Percentiles rank a stretch among this genome's conserved stretches.
Conservation (phyloP, 495 filamentous ascomycete species). For the Penicillium malachiteum region DNA sequence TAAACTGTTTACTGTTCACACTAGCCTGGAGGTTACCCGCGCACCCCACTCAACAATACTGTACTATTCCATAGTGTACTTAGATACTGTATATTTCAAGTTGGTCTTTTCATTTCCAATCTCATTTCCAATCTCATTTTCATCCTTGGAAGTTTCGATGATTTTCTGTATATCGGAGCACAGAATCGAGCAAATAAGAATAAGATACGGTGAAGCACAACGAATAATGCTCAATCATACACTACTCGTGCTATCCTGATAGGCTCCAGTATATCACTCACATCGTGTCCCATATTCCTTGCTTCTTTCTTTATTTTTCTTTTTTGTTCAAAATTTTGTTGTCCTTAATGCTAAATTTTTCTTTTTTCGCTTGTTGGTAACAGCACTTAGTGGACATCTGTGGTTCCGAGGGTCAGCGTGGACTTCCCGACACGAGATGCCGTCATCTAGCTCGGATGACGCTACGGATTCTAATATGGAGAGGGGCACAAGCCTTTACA, state of each 20-base stretch:
- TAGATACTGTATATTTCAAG: too few relatives aligned
- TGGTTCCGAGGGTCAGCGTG: background rate
- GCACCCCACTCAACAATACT: constrained; percentile 1
- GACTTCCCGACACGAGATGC: background rate
- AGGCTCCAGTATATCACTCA: constrained; percentile 8
- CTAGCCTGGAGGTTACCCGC: background rate
- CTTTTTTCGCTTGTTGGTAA: background rate
- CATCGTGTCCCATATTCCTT: background rate
- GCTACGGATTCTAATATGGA: background rate
- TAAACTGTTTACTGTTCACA: background rate
- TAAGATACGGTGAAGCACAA: constrained; percentile 2
- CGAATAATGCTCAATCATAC: background rate
- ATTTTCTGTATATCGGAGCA: background rate
- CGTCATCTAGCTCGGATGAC: constrained; percentile 11
- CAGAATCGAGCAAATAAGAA: background rate
- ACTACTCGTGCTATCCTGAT: constrained; percentile 9
- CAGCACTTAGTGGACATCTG: background rate
- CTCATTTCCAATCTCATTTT: too few relatives aligned
- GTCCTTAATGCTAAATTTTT: background rate
- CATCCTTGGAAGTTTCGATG: too few relatives aligned
- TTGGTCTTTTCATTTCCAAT: background rate
- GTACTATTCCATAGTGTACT: too few relatives aligned
- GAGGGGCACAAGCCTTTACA: background rate
- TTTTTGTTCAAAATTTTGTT: background rate
- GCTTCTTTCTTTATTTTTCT: background rate